Percentiles rank a stretch among this genome's conserved stretches.
Evolutionary conservation across 306 rosid species (phyloP).

Genomic region (Senna siamea): DNA sequence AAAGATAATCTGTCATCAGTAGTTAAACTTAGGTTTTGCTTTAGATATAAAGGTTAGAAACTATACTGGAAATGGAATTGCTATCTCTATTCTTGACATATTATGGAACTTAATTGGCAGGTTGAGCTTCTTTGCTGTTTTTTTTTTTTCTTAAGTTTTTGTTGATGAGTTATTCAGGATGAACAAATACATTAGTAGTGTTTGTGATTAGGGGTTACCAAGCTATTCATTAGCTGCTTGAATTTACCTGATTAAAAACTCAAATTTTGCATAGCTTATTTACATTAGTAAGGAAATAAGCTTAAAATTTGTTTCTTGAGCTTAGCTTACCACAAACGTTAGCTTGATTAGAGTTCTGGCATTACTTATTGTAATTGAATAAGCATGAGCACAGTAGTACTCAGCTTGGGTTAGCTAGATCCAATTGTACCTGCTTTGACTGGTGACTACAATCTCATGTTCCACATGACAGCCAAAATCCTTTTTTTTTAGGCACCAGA

Average conservation of each 20-base stretch:
- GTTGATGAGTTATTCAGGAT: neutral
- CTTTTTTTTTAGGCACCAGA: neutral
- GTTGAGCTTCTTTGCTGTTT: neutral
- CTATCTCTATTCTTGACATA: neutral
- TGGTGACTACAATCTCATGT: neutral
- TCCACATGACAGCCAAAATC: neutral
- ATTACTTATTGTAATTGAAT: neutral
- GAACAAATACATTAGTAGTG: neutral
- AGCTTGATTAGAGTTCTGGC: neutral
- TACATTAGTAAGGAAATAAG: neutral
- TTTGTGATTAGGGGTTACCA: neutral
- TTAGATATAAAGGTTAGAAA: neutral
- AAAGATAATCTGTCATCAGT: slow-evolving; percentile 3
- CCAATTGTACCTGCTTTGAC: neutral
- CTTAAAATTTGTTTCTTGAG: neutral
- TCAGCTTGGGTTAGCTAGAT: neutral
- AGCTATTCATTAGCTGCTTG: neutral
- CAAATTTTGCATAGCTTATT: neutral
- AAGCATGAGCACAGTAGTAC: neutral
- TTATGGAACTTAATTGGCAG: neutral
- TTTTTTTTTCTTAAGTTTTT: neutral
- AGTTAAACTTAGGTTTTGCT: neutral
- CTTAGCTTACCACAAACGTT: neutral
- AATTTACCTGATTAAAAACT: neutral
- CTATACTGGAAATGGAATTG: neutral